Conservation (phyloP, 1,284 basidiomycete species). For the Xerocomus amazonicus region DNA sequence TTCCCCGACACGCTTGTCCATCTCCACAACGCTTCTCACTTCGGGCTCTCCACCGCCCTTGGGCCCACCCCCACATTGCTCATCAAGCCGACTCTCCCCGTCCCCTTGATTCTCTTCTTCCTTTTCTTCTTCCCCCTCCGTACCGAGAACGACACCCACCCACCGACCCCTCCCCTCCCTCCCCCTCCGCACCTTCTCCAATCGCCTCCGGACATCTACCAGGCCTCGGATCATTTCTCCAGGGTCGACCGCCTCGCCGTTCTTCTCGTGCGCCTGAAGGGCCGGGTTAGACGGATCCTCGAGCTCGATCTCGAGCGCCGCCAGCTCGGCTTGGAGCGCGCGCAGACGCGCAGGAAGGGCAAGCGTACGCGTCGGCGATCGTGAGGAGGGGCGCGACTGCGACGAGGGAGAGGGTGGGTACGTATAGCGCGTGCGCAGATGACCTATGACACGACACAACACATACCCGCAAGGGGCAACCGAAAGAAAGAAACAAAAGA, state of each 20-base stretch:
- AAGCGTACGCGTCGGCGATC: slow-evolving; percentile 35
- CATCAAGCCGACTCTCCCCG: slow-evolving; percentile 9
- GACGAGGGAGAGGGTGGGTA: slow-evolving; percentile 55
- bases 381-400: slow-evolving; percentile 24
- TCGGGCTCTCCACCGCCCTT: slow-evolving; percentile 33
- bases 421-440: slow-evolving; percentile 53
- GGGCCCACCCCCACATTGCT: not conserved
- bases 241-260: slow-evolving; percentile 61
- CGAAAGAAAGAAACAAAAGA: not conserved
- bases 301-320: slow-evolving; percentile 63
- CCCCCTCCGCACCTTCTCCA: slow-evolving; percentile 63
- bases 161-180: slow-evolving; percentile 64
- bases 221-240: slow-evolving; percentile 73
- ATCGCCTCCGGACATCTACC: slow-evolving; percentile 64
- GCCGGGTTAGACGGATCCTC: slow-evolving; percentile 67
- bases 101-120: slow-evolving; percentile 37
- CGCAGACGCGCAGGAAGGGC: slow-evolving; percentile 62
- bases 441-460: slow-evolving; percentile 33
- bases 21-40: slow-evolving; percentile 52
- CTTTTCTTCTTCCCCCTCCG: slow-evolving; percentile 32
- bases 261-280: slow-evolving; percentile 42
- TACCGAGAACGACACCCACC: slow-evolving; percentile 54
- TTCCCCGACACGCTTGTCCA: slow-evolving; percentile 77
- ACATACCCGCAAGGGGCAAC: no score
- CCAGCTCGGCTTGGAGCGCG: slow-evolving; percentile 59